Evolutionary conservation across 306 rosid species (phyloP).

Genomic region (Prunus dulcis): DNA sequence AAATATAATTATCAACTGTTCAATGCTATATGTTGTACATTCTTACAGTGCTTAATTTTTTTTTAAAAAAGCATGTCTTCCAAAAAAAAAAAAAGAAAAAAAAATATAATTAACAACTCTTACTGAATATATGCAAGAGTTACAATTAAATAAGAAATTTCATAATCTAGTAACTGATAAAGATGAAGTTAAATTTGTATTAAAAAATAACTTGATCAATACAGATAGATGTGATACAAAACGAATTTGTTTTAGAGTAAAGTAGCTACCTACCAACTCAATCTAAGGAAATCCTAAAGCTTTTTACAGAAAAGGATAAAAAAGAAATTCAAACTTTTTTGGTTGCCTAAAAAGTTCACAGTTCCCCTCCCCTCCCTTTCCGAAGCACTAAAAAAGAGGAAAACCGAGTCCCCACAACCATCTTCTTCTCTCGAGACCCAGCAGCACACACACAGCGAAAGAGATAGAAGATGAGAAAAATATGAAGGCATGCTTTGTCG

Average conservation of each 20-base stretch:
- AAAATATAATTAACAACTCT: no score
- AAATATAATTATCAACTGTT: no score
- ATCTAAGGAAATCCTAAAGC: background rate
- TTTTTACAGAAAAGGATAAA: background rate
- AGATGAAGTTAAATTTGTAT: background rate
- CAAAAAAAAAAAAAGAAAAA: no score
- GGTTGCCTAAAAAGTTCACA: conserved; percentile 20
- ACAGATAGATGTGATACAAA: background rate
- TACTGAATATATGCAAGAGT: no score
- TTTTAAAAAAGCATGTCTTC: no score
- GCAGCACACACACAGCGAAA: conserved; percentile 18
- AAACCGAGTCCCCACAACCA: conserved; percentile 16
- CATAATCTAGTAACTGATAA: no score
- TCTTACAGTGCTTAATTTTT: no score
- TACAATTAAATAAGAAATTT: no score
- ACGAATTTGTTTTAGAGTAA: background rate
- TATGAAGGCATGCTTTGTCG: conserved; percentile 70
- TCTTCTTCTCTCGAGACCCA: conserved; percentile 12
- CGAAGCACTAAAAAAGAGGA: conserved; percentile 22
- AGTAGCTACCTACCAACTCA: background rate
- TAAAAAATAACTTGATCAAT: background rate
- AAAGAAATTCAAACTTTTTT: conserved; percentile 10
- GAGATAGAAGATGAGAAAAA: conserved; percentile 30
- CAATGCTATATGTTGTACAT: no score
- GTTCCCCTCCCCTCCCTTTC: conserved; percentile 11